Evolutionary conservation across 306 rosid genomes (phyloP).

Genomic region (Citrullus mucosospermus): DNA sequence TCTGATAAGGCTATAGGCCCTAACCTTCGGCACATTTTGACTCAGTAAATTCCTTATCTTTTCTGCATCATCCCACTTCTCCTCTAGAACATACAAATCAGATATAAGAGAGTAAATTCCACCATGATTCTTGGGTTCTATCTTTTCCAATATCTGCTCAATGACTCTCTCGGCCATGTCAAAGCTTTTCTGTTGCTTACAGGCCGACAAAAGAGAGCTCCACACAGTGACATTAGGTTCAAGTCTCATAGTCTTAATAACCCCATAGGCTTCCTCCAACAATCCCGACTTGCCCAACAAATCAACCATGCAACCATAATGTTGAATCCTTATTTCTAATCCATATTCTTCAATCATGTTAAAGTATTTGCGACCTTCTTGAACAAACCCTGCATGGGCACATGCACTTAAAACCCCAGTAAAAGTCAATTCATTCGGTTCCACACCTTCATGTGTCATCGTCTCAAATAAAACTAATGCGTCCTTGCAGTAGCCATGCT

Average conservation of each 20-base stretch:
- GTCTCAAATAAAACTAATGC: slow-evolving; percentile 35
- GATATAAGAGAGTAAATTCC: slow-evolving; percentile 37
- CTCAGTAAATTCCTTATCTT: slow-evolving; percentile 33
- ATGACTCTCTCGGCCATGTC: slow-evolving; percentile 50
- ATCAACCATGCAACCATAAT: slow-evolving; percentile 52
- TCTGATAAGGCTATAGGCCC: slow-evolving; percentile 28
- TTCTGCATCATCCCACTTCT: slow-evolving; percentile 48
- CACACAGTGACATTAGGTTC: slow-evolving; percentile 36
- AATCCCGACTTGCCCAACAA: slow-evolving; percentile 44
- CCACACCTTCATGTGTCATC: slow-evolving; percentile 31
- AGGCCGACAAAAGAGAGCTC: slow-evolving; percentile 43
- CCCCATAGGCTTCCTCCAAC: slow-evolving; percentile 46
- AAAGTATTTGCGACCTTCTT: slow-evolving; percentile 39
- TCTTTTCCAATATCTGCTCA: slow-evolving; percentile 23
- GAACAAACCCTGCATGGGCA: slow-evolving; percentile 33
- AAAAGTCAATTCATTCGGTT: slow-evolving; percentile 48
- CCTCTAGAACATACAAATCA: slow-evolving; percentile 47
- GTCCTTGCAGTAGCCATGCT: slow-evolving; percentile 28
- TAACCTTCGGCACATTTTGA: slow-evolving; percentile 23
- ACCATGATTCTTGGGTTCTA: slow-evolving; percentile 28
- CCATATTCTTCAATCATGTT: slow-evolving; percentile 40
- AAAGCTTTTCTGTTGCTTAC: slow-evolving; percentile 41
- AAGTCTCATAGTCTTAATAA: slow-evolving; percentile 31
- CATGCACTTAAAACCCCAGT: slow-evolving; percentile 55
- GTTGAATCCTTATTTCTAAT: slow-evolving; percentile 38